Evolutionary conservation across 2,329 filamentous ascomycete genomes (phyloP).

Genomic region (Fusarium subtropicale): DNA sequence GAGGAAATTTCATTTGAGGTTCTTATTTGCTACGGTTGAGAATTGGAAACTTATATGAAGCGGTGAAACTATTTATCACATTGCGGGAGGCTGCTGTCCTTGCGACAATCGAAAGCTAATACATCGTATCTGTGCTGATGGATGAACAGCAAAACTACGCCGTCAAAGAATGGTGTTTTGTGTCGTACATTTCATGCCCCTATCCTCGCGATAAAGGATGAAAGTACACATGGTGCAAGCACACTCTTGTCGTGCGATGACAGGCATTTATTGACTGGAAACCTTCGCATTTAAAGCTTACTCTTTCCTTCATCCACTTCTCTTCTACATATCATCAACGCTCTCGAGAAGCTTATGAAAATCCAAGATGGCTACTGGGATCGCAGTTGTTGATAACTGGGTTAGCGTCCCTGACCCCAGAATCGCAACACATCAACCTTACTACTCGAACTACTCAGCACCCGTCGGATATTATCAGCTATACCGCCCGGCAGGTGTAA

Average conservation of each 20-base stretch:
- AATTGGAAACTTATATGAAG: not conserved
- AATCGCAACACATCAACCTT: not conserved
- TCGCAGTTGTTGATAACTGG: slow-evolving; percentile 28
- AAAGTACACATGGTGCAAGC: slow-evolving; percentile 17
- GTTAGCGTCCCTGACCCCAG: not conserved
- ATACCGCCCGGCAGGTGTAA: not conserved
- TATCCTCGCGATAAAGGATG: slow-evolving; percentile 5
- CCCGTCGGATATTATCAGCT: not conserved
- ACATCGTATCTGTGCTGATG: not conserved
- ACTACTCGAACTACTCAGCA: not conserved
- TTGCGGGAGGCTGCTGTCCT: slow-evolving; percentile 2
- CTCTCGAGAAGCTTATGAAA: not conserved
- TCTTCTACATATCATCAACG: not conserved
- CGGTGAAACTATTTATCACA: slow-evolving; percentile 3
- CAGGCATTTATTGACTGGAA: not conserved
- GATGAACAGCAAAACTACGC: not conserved
- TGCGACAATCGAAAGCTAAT: not conserved
- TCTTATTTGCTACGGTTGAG: slow-evolving; percentile 2
- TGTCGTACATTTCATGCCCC: slow-evolving; percentile 21
- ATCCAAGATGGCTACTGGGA: slow-evolving; percentile 20
- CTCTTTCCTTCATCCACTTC: no score
- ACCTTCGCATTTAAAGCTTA: not conserved
- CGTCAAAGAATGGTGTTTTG: slow-evolving; percentile 2
- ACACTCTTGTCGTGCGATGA: not conserved
- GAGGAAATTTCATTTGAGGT: not conserved